phyloP scores from a whole-genome alignment of 1,284 basidiomycete genomes.

The Boletus sp. region DNA sequence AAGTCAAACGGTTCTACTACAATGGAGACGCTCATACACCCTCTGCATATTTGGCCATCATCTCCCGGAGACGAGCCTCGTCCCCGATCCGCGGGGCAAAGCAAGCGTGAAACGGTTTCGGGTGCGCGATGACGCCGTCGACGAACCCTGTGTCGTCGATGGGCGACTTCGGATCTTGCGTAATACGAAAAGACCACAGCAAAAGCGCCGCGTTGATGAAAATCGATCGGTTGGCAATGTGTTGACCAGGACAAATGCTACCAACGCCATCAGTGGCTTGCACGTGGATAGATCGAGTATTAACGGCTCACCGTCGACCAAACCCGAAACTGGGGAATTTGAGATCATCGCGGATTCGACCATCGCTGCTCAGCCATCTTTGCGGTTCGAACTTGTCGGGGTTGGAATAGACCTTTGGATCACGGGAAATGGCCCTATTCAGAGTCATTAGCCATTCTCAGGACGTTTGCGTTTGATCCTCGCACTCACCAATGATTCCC shows the following conservation, averaged over 20 bases:
- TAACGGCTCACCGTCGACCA: conserved; percentile 34
- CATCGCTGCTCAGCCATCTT: conserved; percentile 32
- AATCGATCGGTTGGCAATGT: conserved; percentile 62
- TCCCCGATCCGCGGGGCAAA: conserved; percentile 50
- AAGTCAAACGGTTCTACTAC: too few relatives aligned
- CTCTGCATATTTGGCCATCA: conserved; percentile 33
- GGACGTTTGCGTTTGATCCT: too few relatives aligned
- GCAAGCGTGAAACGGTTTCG: conserved; percentile 55
- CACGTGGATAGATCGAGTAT: not conserved
- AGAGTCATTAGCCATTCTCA: not conserved
- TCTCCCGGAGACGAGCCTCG: conserved; percentile 27
- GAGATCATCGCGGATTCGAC: conserved; percentile 34
- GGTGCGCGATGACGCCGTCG: conserved; percentile 61
- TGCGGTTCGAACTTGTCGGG: conserved; percentile 37
- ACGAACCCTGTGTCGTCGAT: conserved; percentile 62
- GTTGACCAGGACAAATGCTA: conserved; percentile 64
- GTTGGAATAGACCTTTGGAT: conserved; percentile 33
- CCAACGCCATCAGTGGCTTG: not conserved
- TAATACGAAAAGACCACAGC: conserved; percentile 63
- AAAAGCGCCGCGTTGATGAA: conserved; percentile 64
- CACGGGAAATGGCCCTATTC: conserved; percentile 39
- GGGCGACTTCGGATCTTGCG: conserved; percentile 51
- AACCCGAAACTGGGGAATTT: conserved; percentile 39
- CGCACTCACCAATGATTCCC: conserved; percentile 38
- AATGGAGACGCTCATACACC: conserved; percentile 16